Evolutionary conservation across 305 asterid species (phyloP).

Genomic region (Fraxinus ornus): DNA sequence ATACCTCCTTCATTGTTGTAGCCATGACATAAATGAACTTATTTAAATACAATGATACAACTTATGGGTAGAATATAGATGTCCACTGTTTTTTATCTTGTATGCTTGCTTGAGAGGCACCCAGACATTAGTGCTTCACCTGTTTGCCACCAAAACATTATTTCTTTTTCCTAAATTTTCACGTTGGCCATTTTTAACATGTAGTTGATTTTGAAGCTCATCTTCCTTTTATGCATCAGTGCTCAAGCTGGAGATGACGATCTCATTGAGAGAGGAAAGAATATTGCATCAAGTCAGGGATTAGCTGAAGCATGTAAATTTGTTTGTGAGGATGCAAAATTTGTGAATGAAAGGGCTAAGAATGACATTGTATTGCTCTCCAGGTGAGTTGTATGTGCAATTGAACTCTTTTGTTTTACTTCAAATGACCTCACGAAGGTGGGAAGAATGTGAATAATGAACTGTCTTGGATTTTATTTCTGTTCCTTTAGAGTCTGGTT

Average conservation of each 20-base stretch:
- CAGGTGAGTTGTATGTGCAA: slow-evolving; percentile 45
- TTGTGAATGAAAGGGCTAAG: slow-evolving; percentile 83
- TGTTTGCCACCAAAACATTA: not conserved
- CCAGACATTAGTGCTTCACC: slow-evolving; percentile 3
- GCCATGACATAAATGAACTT: too few relatives aligned
- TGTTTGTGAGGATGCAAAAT: slow-evolving; percentile 79
- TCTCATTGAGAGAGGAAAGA: slow-evolving; percentile 39
- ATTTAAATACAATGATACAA: not conserved
- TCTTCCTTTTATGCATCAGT: slow-evolving; percentile 34
- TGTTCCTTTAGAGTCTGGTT: not conserved
- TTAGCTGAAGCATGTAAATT: slow-evolving; percentile 89
- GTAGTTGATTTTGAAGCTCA: slow-evolving; percentile 11
- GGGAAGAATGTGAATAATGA: not conserved
- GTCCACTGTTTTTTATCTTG: not conserved
- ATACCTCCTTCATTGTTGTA: too few relatives aligned
- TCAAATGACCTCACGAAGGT: not conserved
- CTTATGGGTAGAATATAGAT: not conserved
- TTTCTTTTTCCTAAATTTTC: slow-evolving; percentile 10
- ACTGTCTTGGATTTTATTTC: not conserved
- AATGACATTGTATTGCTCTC: slow-evolving; percentile 82
- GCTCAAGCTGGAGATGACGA: slow-evolving; percentile 48
- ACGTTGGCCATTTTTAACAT: not conserved
- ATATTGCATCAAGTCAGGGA: slow-evolving; percentile 48
- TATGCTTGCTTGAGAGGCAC: not conserved
- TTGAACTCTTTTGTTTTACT: not conserved